Evolutionary conservation across 2,329 filamentous ascomycete species (phyloP), one percentile per base, ranked within the genome.

Genomic region (Fusarium compactum): DNA sequence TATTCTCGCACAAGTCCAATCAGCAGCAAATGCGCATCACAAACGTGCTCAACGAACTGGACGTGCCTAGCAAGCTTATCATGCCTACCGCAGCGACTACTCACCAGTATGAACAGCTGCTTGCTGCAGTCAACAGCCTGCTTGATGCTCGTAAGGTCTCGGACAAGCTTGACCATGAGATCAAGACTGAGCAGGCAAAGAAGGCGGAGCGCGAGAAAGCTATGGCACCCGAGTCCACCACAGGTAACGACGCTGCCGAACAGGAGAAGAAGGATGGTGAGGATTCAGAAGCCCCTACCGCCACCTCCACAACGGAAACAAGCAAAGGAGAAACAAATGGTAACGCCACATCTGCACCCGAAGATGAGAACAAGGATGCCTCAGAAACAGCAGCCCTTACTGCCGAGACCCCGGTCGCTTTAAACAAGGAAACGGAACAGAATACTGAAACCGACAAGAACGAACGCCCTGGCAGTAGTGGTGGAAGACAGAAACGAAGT

Each of bases 71-170:
- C 10, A 85, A 92, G 46, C 86, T 95, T 34, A 85, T 88, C 29
- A 92, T 96, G 86, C 91, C 92, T 1, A 95, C 93, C 2, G 85
- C 85, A n/a, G 84, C 85, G 9, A 92, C 94, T 0, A 90, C 91
- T 8, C 86, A 88, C 52, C 86, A 89, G 66, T 95, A 92, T 75
- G 93, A 95, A 79, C 82, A 84, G 67, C 84, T 96, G 4, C 86
- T 95, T 58, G 82, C 80, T n/a, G 87, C 88, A 47, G 91, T 96
- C 41, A 87, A 89, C 57, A 82, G 85, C 38, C 81, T 96, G 27
- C 85, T 96, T 7, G 93, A 96, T 69, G 84, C 91, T 65, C 85
- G 91, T 64, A 95, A 95, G 82, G 81, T 92, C 29, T 85, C 87
- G 18, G 93, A 96, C 78, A 94, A 94, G 82, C 83, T 95, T 32